A percentile compares a stretch with the other conserved stretches of the same genome.
These are phyloP conservation scores for Pseudogymnoascus sp. DNA, from an alignment of 2,329 filamentous ascomycete species.

Conservation along the genomic window DNA sequence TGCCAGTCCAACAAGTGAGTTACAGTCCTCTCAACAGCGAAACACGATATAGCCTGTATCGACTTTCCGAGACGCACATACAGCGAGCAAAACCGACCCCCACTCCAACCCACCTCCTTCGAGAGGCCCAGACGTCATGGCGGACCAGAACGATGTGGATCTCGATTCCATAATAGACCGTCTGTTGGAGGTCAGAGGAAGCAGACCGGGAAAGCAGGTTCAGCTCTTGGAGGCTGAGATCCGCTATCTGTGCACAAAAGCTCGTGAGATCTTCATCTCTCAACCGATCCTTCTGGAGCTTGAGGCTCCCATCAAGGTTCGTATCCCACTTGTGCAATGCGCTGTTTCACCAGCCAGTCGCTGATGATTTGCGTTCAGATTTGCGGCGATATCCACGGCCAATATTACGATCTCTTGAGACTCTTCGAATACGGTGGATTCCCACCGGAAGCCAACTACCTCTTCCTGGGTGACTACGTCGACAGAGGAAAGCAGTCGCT, in stretches of 20 bases:
- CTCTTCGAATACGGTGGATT: slow-evolving; percentile 98
- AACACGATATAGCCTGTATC: slow-evolving; percentile 18
- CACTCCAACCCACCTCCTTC: slow-evolving; percentile 26
- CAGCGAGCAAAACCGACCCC: slow-evolving; percentile 24
- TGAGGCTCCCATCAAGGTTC: slow-evolving; percentile 97
- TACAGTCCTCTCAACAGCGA: slow-evolving; percentile 27
- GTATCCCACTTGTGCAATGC: slow-evolving; percentile 22
- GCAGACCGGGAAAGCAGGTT: slow-evolving; percentile 96
- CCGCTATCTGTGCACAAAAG: slow-evolving; percentile 94
- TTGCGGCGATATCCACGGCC: slow-evolving; percentile 97
- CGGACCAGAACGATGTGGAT: slow-evolving; percentile 83
- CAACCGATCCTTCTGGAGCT: slow-evolving; percentile 97
- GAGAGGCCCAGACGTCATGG: slow-evolving; percentile 48
- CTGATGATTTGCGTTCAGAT: slow-evolving; percentile 53
- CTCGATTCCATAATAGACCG: slow-evolving; percentile 99
- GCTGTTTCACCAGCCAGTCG: background rate
- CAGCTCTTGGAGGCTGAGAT: slow-evolving; percentile 96
- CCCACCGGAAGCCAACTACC: slow-evolving; percentile 97
- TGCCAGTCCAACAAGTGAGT: slow-evolving; percentile 23
- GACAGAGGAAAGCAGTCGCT: slow-evolving; percentile 98
- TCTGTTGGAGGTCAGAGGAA: slow-evolving; percentile 93
- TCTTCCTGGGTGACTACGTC: slow-evolving; percentile 98
- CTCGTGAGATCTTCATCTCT: slow-evolving; percentile 98
- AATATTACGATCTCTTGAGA: slow-evolving; percentile 96
- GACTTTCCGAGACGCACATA: slow-evolving; percentile 14